Conservation (phyloP, 2,329 filamentous ascomycete species). For the Pestalotiopsis sp. region DNA sequence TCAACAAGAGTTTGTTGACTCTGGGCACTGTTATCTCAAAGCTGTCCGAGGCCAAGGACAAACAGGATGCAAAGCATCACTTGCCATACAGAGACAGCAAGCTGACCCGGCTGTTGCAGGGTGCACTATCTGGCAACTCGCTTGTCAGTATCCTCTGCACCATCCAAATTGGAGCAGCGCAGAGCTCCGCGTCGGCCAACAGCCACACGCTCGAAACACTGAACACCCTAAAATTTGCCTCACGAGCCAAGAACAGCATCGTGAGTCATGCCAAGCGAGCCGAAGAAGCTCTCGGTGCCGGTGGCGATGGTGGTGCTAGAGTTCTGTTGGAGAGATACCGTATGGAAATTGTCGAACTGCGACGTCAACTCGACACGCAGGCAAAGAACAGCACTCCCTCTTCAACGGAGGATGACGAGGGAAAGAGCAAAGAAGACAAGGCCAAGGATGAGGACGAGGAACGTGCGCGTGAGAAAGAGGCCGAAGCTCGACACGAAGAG, state of each 20-base stretch:
- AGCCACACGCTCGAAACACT: slow-evolving; percentile 85
- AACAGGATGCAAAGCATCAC: slow-evolving; percentile 92
- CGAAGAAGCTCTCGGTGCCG: slow-evolving; percentile 79
- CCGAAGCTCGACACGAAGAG: slow-evolving; percentile 86
- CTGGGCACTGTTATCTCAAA: slow-evolving; percentile 92
- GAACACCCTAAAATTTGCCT: slow-evolving; percentile 96
- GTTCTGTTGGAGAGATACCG: slow-evolving; percentile 91
- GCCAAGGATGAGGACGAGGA: slow-evolving; percentile 69
- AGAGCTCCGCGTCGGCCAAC: slow-evolving; percentile 68
- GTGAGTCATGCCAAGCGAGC: slow-evolving; percentile 95
- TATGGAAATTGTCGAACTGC: slow-evolving; percentile 85
- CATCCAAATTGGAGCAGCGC: slow-evolving; percentile 81
- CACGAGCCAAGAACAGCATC: slow-evolving; percentile 95
- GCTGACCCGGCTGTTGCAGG: slow-evolving; percentile 87
- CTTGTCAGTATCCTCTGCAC: slow-evolving; percentile 97
- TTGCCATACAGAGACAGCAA: slow-evolving; percentile 97
- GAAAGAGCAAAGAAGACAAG: slow-evolving; percentile 47
- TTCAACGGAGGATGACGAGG: slow-evolving; percentile 48
- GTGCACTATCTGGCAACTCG: slow-evolving; percentile 88
- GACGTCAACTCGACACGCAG: slow-evolving; percentile 79
- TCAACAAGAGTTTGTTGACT: slow-evolving; percentile 96
- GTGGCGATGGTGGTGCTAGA: slow-evolving; percentile 81
- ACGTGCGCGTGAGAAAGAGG: slow-evolving; percentile 73
- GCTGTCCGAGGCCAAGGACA: slow-evolving; percentile 87
- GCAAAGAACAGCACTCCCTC: slow-evolving; percentile 59